These are phyloP conservation scores for Aureobasidium sp. DNA, from an alignment of 2,329 filamentous ascomycete species.

Conservation along the genomic window DNA sequence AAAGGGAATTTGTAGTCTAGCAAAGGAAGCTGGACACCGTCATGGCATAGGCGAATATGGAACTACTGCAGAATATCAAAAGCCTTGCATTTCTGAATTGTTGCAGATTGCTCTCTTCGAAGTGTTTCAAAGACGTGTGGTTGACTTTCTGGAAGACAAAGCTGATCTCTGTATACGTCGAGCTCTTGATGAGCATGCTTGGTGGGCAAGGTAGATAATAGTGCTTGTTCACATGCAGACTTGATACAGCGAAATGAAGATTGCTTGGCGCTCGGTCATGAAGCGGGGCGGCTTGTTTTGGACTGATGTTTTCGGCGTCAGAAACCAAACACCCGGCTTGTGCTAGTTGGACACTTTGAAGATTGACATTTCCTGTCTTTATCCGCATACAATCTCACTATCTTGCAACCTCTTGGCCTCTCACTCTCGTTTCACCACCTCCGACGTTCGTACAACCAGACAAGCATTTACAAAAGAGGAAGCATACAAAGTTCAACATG, in stretches of 20 bases:
- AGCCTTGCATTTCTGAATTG: not conserved
- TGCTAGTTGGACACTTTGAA: not conserved
- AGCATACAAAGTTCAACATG: slow-evolving; percentile 14
- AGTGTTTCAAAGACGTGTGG: not conserved
- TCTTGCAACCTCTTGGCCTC: not conserved
- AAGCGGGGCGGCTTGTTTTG: slow-evolving; percentile 3
- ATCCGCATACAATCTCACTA: not conserved
- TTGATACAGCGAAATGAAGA: not conserved
- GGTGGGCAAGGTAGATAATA: not conserved
- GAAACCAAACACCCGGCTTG: slow-evolving; percentile 3
- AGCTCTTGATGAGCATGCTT: not conserved
- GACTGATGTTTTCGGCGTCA: slow-evolving; percentile 1
- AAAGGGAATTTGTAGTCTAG: not conserved
- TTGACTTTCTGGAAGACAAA: no score
- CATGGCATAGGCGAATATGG: not conserved
- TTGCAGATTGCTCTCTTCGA: no score
- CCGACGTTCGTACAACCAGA: not conserved
- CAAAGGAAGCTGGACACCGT: not conserved
- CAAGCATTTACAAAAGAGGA: not conserved
- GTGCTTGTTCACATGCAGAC: not conserved
- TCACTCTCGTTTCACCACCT: not conserved
- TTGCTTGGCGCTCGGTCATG: not conserved
- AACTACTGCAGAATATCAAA: slow-evolving; percentile 3
- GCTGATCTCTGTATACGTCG: no score
- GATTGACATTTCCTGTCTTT: not conserved